Evolutionary conservation across 139 green algal genomes (phyloP).

Genomic region (Chlorella ohadii): DNA sequence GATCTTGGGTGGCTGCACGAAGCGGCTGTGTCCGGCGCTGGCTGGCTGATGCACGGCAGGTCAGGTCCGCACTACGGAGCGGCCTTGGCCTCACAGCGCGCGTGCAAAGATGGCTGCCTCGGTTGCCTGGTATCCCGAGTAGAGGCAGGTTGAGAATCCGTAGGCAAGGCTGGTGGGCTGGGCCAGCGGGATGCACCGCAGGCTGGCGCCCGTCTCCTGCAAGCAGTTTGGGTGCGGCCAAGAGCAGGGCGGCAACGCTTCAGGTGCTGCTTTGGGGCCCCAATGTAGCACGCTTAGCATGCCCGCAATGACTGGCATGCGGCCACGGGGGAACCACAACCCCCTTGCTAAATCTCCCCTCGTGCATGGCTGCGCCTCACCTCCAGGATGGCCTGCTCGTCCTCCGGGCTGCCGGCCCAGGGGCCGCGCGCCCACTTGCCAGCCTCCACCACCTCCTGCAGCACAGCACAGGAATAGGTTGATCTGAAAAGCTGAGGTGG

Average conservation of each 20-base stretch:
- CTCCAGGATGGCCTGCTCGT: slow-evolving; percentile 82
- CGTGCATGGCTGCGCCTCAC: slow-evolving; percentile 5
- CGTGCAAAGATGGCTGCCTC: slow-evolving; percentile 96
- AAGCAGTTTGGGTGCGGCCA: no score
- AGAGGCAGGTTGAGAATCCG: slow-evolving; percentile 72
- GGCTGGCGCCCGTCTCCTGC: slow-evolving; percentile 84
- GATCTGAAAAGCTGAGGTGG: no score
- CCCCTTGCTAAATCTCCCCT: no score
- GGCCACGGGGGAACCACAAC: no score
- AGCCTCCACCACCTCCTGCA: slow-evolving; percentile 74
- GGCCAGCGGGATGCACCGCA: slow-evolving; percentile 96
- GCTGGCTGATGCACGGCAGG: no score
- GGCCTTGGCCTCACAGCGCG: slow-evolving; percentile 88
- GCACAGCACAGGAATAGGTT: neutral
- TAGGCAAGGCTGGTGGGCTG: slow-evolving; percentile 58
- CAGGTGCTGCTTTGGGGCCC: no score
- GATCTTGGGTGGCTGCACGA: neutral
- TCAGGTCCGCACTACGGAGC: no score
- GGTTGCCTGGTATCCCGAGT: slow-evolving; percentile 72
- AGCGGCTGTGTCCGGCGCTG: no score
- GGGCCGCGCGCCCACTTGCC: slow-evolving; percentile 90
- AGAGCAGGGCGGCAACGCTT: no score
- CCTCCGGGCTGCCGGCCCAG: slow-evolving; percentile 83
- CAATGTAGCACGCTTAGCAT: no score
- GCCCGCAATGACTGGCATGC: no score